These are phyloP conservation scores for Aphanomyces stellatus DNA, from an alignment of 352 stramenopile genomes.

Conservation along the genomic window DNA sequence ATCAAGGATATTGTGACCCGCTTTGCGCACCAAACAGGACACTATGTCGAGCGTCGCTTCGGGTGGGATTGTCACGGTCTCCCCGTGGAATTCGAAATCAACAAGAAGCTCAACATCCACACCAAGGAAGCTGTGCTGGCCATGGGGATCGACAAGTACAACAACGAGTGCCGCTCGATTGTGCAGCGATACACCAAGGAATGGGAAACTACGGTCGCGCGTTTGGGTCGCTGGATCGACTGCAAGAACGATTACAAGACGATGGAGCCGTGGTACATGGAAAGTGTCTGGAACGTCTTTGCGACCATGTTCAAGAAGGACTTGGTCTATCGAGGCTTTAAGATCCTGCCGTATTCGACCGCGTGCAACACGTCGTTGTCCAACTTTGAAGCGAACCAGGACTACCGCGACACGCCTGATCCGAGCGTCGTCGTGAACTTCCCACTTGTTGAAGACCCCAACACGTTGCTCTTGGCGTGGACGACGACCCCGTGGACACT, in stretches of 20 bases:
- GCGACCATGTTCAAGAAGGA: conserved; percentile 96
- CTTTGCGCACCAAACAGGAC: conserved; percentile 97
- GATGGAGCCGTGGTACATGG: conserved; percentile 99
- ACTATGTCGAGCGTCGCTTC: conserved; percentile 95
- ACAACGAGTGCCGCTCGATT: conserved; percentile 95
- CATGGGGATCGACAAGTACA: conserved; percentile 99
- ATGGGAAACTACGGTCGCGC: conserved; percentile 97
- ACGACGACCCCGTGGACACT: conserved; percentile 99
- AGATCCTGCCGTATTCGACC: conserved; percentile 99
- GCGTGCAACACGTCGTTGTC: conserved; percentile 96
- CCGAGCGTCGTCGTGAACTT: conserved; percentile 97
- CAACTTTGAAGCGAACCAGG: conserved; percentile 99
- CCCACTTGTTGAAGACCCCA: conserved; percentile 81
- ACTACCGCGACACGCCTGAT: conserved; percentile 99
- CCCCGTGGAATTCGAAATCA: conserved; percentile 99
- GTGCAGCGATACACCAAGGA: conserved; percentile 98
- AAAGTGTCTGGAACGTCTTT: conserved; percentile 99
- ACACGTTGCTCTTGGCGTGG: conserved; percentile 92
- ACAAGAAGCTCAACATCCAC: conserved; percentile 98
- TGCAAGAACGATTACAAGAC: conserved; percentile 99
- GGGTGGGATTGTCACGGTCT: conserved; percentile 99
- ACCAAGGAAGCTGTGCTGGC: conserved; percentile 96
- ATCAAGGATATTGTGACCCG: conserved; percentile 99
- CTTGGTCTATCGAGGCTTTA: conserved; percentile 98
- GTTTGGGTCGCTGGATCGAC: conserved; percentile 99